Base-by-base conservation (phyloP, 164 flowering plant species). In the Litsea cubeba region DNA sequence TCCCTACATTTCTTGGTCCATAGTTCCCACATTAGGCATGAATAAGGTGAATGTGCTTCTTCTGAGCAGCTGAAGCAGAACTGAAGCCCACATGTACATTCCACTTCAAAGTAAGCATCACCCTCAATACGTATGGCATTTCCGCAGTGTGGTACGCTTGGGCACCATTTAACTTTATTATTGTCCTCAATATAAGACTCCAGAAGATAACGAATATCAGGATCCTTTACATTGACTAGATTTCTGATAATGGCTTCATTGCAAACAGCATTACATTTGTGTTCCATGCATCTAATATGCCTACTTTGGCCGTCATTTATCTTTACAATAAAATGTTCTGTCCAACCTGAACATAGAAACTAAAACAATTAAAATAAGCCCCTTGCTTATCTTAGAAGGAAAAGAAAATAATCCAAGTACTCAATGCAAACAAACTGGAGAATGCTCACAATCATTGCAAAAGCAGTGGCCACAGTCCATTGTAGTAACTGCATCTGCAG, bases 81-180 rank as follows among this genome's bases (percentile, higher is more conserved):
- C 73, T 94, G 95, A 26, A 71, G 51, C 15, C 97, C 94, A 71
- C 98, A 94, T 7, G 89, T 76, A 80, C 98, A 94, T 87, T 94
- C 94, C 72, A 94, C 92, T 23, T 94, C 97, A 74, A 91, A 88
- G 66, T 81, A 80, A 54, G 82, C 79, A 79, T 88, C 95, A 32
- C 86, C 91, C 78, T 88, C 93, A 60, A 90, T 82, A 54, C 93
- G 92, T 65, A 94, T 92, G 15, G 98, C 98, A 85, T 92, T 94
- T 75, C 98, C 98, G 81, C 98, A 94, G 72, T 92, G 94, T 12
- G 98, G 98, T 81, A 84, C 85, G 76, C 97, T 92, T 24, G 98
- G 98, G 80, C 98, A 94, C 98, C 98, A 94, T 79, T 90, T 94
- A 49, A 91, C 97, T 85, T 74, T 87, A 77, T 81, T 86, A 75